Base-by-base conservation (phyloP, 768 basidiomycete genomes). In the Macrolepiota albuminosa region DNA sequence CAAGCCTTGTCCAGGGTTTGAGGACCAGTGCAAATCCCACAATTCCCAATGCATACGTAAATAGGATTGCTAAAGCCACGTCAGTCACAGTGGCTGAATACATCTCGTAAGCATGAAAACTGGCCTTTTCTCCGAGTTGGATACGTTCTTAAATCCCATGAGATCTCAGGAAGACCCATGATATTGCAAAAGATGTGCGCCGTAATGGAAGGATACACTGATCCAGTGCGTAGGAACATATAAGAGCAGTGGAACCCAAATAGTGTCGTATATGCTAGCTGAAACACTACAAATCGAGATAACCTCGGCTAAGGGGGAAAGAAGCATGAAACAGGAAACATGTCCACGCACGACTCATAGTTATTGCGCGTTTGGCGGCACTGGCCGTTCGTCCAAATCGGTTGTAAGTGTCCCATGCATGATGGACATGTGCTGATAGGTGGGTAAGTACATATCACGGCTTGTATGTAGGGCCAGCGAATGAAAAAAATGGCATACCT, bases 101-200 rank as follows among this genome's bases (percentile, higher is more conserved):
- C 1, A 61, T 54, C 59, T 54, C 43, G n/a, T 53, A 52, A 53
- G 46, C 63, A 59, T 52, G 43, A 59, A 51, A 63, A 68, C 85
- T 64, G 57, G 89, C 89, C 66, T 64, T 66, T 73, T 70, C 80
- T 84, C 60, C 76, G 75, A 26, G 73, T 67, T 0, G 86, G 86
- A 65, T 81, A 85, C 57, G 73, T 70, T 43, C 66, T 65, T 39
- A 91, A 66, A 59, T 94, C 92, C 34, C 75, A 72, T 0, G 63
- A 68, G 29, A 88, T 80, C 55, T 86, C 80, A 2, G 96, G 97
- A 33, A 98, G 67, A 1, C 95, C 95, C 92, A 98, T 95, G 53
- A 90, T 71, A 69, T 99, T 99, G 78, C 97, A 98, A 69, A 94
- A 96, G 1, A 89, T 74, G 69, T 99, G 97, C 0, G 93, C 85